Evolutionary conservation across 2,329 filamentous ascomycete genomes (phyloP).

Genomic region (Colletotrichum sp.): DNA sequence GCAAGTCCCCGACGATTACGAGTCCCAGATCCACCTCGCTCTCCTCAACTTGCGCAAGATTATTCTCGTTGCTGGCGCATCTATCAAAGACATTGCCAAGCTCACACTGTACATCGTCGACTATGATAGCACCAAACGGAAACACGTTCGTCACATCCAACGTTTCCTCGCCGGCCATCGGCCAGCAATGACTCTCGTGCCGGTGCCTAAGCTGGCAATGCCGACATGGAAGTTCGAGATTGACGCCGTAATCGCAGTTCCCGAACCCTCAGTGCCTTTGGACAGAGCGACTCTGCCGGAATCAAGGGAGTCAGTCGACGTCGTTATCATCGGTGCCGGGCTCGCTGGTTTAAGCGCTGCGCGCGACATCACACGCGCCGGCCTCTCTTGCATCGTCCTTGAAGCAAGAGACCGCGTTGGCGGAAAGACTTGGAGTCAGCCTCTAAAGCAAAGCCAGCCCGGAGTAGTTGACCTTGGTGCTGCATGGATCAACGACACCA

Average conservation of each 20-base stretch:
- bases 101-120: constrained; percentile 48
- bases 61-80: constrained; percentile 38
- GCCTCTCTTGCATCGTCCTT: constrained; percentile 46
- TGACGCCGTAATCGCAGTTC: constrained; percentile 39
- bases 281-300: not conserved
- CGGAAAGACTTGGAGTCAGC: constrained; percentile 53
- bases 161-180: constrained; percentile 42
- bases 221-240: constrained; percentile 47
- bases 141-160: constrained; percentile 41
- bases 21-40: constrained; percentile 45
- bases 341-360: constrained; percentile 43
- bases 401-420: constrained; percentile 56
- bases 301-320: constrained; percentile 24
- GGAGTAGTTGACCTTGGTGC: constrained; percentile 58
- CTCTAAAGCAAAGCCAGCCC: constrained; percentile 26
- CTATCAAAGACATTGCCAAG: constrained; percentile 42
- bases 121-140: constrained; percentile 40
- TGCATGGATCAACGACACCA: constrained; percentile 65
- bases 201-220: constrained; percentile 42
- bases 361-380: constrained; percentile 34
- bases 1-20: constrained; percentile 38
- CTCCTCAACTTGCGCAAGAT: constrained; percentile 41
- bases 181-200: constrained; percentile 46
- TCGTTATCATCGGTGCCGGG: constrained; percentile 51
- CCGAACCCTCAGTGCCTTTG: not conserved